phyloP scores from a whole-genome alignment of 176 grass and related monocot genomes.

The Dactylis glomerata region DNA sequence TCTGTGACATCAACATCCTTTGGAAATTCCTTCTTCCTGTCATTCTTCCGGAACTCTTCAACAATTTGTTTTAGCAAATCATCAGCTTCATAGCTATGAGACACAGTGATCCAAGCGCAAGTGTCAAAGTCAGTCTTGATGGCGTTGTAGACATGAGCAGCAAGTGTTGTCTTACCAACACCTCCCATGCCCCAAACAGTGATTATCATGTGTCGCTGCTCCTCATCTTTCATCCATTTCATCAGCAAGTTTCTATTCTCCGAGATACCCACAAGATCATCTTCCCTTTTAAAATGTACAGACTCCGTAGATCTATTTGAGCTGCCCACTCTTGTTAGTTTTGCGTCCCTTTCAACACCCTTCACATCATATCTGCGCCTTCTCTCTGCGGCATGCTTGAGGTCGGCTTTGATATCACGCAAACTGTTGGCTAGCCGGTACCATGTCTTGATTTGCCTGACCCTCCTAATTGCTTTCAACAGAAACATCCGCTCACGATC shows the following conservation, averaged over 20 bases:
- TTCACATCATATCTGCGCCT: constrained; percentile 12
- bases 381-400: constrained; percentile 2
- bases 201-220: constrained; percentile 13
- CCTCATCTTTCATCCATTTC: constrained; percentile 14
- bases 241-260: neutral
- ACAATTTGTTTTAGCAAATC: constrained; percentile 1
- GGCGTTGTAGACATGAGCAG: constrained; percentile 5
- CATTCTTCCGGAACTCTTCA: neutral
- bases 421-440: neutral
- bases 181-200: constrained; percentile 15
- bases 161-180: constrained; percentile 18
- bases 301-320: neutral
- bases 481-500: constrained; percentile 1
- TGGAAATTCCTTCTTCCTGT: neutral
- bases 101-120: constrained; percentile 25
- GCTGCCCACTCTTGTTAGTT: neutral
- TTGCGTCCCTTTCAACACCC: neutral
- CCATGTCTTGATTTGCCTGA: constrained; percentile 18
- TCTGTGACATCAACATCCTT: neutral
- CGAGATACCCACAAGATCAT: constrained; percentile 16
- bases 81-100: constrained; percentile 21
- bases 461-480: constrained; percentile 6
- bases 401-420: neutral
- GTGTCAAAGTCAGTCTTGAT: constrained; percentile 16
- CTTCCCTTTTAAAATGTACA: constrained; percentile 6